These are phyloP conservation scores for Cryoendolithus antarcticus DNA, from an alignment of 2,329 filamentous ascomycete species.

Conservation along the genomic window DNA sequence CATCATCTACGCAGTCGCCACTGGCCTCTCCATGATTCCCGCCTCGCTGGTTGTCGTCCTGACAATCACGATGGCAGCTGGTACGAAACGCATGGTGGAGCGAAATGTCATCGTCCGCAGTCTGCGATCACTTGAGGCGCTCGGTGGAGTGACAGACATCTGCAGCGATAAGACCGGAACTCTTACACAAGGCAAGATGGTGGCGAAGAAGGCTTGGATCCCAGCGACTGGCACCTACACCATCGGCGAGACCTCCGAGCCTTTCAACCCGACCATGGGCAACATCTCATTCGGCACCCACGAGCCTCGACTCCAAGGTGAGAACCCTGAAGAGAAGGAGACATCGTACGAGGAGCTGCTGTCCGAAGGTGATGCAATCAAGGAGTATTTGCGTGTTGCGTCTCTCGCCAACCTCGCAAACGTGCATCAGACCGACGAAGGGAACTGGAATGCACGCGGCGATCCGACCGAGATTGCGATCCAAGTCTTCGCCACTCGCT, in stretches of 20 bases:
- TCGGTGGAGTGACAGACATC: constrained; percentile 53
- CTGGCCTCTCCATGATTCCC: constrained; percentile 49
- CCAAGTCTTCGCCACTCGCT: constrained; percentile 60
- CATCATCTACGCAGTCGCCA: constrained; percentile 55
- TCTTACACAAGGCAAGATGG: constrained; percentile 44
- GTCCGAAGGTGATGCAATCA: constrained; percentile 24
- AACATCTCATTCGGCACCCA: constrained; percentile 34
- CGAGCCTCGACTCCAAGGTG: constrained; percentile 7
- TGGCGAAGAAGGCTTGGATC: constrained; percentile 50
- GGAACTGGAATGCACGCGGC: constrained; percentile 51
- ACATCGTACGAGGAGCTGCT: constrained; percentile 5
- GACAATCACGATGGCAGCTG: constrained; percentile 38
- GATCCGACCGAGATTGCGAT: constrained; percentile 64
- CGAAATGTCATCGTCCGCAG: constrained; percentile 55
- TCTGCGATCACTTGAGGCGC: constrained; percentile 51
- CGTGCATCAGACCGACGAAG: constrained; percentile 44
- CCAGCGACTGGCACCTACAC: constrained; percentile 49
- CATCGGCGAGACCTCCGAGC: constrained; percentile 43
- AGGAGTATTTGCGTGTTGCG: constrained; percentile 45
- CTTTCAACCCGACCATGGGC: constrained; percentile 49
- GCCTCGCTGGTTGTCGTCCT: constrained; percentile 33
- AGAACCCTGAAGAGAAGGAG: constrained; percentile 7
- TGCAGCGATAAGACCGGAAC: constrained; percentile 62
- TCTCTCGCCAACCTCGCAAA: constrained; percentile 54
- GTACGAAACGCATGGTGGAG: constrained; percentile 51